Base-by-base conservation (phyloP, 345 rosid genomes). In the Leavenworthia alabamica region DNA sequence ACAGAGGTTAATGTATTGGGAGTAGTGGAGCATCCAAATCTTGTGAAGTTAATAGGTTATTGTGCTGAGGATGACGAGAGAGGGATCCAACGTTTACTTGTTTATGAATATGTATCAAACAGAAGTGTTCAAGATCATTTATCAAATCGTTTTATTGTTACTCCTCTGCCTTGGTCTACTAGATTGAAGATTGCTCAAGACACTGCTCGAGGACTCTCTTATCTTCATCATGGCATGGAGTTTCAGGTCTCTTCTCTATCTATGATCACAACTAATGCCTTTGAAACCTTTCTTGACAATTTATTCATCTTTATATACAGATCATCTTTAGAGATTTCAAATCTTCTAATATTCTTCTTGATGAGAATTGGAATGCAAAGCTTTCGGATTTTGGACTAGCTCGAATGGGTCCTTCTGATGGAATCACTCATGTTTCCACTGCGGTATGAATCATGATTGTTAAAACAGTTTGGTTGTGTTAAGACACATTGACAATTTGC, bases 11-110 rank as follows among this genome's bases (percentile, higher is more conserved):
- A 89, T 70, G 93, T 93, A 35, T 70, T 89, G 72, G 99, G 99
- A 8, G 79, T 93, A n/a, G 97, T 86, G 19, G 94, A 93, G 66
- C 96, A 93, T 77, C 91, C 83, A 10, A 93, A 93, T 63, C 88
- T 89, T 11, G 99, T 93, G 57, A 89, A 87, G 67, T 72, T 93
- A 62, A 13, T 93, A 14, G 97, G 97, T 20, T 85, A 93, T 64
- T 93, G 99, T 68, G 96, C 97, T 8, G 96, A 93, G 66, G 99
- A 93, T 51, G 98, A 86, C 29, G 97, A 92, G 65, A 85, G 98
- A 73, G 98, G 98, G 62, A 85, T 89, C 56, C 97, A 89, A 70
- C 80, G 97, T 57, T 77, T 89, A 11, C 82, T 93, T 41, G 82
- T 89, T 20, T 93, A 93, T 17, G 97, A 89, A 59, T 93, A 75